Percentiles rank a stretch among this genome's conserved stretches.
Evolutionary conservation across 441 rosid species (phyloP).

Genomic region (Pelargonium citronellum): DNA sequence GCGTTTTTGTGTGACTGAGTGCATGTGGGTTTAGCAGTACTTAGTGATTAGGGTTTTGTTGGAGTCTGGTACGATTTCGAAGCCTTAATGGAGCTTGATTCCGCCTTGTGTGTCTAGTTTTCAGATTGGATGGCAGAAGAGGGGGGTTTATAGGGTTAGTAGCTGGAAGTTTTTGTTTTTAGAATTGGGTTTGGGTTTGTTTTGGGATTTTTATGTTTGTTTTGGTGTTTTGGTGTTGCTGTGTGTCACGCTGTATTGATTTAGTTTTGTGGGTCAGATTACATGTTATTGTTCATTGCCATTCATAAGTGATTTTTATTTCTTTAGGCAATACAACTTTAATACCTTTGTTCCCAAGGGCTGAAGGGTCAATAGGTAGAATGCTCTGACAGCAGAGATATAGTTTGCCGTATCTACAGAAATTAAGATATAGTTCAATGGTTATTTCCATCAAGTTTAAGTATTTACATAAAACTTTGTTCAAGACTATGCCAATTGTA

Average conservation of each 20-base stretch:
- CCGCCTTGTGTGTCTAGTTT: not conserved
- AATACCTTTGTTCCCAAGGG: not conserved
- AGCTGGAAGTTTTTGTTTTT: not conserved
- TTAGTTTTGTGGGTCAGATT: not conserved
- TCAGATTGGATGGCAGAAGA: not conserved
- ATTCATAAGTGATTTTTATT: not conserved
- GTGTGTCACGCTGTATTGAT: not conserved
- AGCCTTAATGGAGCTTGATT: not conserved
- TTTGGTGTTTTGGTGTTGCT: not conserved
- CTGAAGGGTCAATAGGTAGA: not conserved
- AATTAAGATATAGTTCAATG: not conserved
- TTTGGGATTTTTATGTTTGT: not conserved
- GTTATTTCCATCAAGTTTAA: not conserved
- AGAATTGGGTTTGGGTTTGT: slow-evolving; percentile 3
- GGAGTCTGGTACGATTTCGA: not conserved
- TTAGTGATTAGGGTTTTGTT: slow-evolving; percentile 11
- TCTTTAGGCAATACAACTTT: not conserved
- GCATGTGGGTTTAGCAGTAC: slow-evolving; percentile 5
- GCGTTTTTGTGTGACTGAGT: not conserved
- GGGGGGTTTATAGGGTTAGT: not conserved
- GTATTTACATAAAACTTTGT: not conserved
- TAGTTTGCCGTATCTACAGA: not conserved
- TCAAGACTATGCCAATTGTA: not conserved
- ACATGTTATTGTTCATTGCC: not conserved
- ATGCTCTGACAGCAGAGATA: not conserved